phyloP scores from a whole-genome alignment of 2,329 filamentous ascomycete species.

The Colletotrichum higginsianum region DNA sequence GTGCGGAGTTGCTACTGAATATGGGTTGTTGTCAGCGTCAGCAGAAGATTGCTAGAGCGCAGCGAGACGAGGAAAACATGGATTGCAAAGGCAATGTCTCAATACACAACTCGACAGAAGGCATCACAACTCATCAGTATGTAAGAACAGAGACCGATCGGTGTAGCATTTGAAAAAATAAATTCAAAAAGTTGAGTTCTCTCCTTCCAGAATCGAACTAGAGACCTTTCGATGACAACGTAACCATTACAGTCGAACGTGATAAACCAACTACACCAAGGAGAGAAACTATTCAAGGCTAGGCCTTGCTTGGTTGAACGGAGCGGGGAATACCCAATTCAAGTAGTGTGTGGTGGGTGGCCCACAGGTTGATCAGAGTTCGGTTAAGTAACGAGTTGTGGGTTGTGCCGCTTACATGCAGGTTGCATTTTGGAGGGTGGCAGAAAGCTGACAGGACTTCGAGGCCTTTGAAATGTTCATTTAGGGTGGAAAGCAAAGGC shows the following conservation, averaged over 20 bases:
- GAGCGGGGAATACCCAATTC: rapidly evolving
- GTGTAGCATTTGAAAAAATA: not conserved
- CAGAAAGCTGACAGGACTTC: not conserved
- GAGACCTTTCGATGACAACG: conserved; percentile 37
- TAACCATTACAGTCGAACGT: conserved; percentile 41
- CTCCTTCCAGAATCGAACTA: conserved; percentile 41
- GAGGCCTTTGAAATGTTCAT: no score
- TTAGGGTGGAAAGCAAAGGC: not conserved
- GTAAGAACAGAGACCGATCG: not conserved
- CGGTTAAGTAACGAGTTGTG: not conserved
- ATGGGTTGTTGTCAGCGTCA: not conserved
- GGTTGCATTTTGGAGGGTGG: not conserved
- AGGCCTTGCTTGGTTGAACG: conserved; percentile 16
- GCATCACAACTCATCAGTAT: not conserved
- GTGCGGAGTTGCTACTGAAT: not conserved
- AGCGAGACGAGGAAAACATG: not conserved
- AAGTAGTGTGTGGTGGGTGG: rapidly evolving
- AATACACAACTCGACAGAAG: not conserved
- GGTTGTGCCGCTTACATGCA: not conserved
- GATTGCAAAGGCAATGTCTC: not conserved
- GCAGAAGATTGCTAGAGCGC: not conserved
- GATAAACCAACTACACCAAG: conserved; percentile 42
- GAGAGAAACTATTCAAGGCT: conserved; percentile 19
- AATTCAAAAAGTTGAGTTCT: not conserved
- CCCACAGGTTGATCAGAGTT: not conserved